Conservation (phyloP, 805 yeast genomes). For the Kregervanrija delftensis region DNA sequence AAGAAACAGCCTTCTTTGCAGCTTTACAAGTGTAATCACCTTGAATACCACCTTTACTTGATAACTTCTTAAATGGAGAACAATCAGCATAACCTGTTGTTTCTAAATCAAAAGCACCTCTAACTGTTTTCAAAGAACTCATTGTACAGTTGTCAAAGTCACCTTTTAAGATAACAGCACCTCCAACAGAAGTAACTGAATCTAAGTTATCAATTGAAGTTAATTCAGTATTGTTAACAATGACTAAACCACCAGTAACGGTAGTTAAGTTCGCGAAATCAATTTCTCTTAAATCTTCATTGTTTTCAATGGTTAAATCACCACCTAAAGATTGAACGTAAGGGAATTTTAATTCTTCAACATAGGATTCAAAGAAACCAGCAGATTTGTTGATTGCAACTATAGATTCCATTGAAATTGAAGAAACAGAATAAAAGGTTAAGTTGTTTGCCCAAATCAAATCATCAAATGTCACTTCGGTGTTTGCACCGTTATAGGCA, state of each 20-base stretch:
- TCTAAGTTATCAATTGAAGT: constrained; percentile 65
- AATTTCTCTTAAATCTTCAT: constrained; percentile 62
- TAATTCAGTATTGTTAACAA: constrained; percentile 79
- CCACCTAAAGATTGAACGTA: constrained; percentile 65
- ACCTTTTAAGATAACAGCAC: constrained; percentile 83
- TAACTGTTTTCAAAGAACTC: constrained; percentile 65
- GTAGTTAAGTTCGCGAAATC: constrained; percentile 63
- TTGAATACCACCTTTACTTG: constrained; percentile 75
- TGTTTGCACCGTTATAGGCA: constrained; percentile 78
- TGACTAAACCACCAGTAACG: constrained; percentile 89
- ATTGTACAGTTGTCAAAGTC: constrained; percentile 74
- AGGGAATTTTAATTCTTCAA: constrained; percentile 49
- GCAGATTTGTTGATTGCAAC: constrained; percentile 71
- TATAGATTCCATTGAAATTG: constrained; percentile 65
- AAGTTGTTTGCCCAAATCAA: constrained; percentile 84
- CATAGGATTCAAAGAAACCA: constrained; percentile 68
- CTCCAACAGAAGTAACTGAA: constrained; percentile 66
- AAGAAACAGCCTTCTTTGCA: constrained; percentile 45
- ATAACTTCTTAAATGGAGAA: constrained; percentile 61
- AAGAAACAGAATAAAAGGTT: constrained; percentile 72
- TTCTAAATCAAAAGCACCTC: constrained; percentile 87
- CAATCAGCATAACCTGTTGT: constrained; percentile 78
- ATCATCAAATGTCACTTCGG: constrained; percentile 59
- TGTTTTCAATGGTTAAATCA: constrained; percentile 67
- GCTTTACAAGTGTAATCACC: constrained; percentile 85